Evolutionary conservation across 768 basidiomycete species (phyloP), one percentile per base, ranked within the genome.

Genomic region (Pisolithus orientalis): DNA sequence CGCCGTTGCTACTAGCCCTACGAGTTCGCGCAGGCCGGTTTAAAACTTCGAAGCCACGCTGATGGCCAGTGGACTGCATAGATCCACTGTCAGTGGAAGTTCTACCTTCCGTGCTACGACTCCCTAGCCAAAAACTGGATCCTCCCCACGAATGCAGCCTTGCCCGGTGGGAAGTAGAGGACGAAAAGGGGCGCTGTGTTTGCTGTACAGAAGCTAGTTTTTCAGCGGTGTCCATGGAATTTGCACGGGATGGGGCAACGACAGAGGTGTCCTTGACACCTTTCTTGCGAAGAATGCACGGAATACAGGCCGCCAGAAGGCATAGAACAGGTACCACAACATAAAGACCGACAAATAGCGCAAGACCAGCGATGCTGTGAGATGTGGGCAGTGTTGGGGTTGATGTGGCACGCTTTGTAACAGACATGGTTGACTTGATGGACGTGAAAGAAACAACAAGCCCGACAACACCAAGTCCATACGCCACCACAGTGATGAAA

Each of bases 281-380:
- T 48, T 59, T 69, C 54, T 47, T 57, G 53, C 31, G 43, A 39
- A 43, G 48, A 25, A 45, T 54, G 45, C 49, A 47, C 46, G 56
- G 53, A 38, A 50, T 56, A 43, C 62, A 51, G 16, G 56, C 40
- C 49, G 50, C 52, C 55, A 75, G 56, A 51, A 80, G 53, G 52
- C 64, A 66, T 56, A 72, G 55, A 57, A 71, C 48, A 34, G 80
- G 84, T 16, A 80, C 56, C 39, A 81, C 39, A 31, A 67, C 71
- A 62, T 88, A 90, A 21, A 90, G 68, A 38, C 73, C 75, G 39
- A 80, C 53, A 62, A 85, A 87, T 14, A 91, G 75, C 16, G 76
- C 77, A 40, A 90, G 68, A 32, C 86, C 85, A 1, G 78, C 82
- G 62, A 75, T 72, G 31, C 84, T 80, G 61, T 91, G 90, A 7